Percentiles rank a stretch among this genome's conserved stretches.
Evolutionary conservation across 2,329 filamentous ascomycete genomes (phyloP).

Genomic region (Diaporthe citrichinensis): DNA sequence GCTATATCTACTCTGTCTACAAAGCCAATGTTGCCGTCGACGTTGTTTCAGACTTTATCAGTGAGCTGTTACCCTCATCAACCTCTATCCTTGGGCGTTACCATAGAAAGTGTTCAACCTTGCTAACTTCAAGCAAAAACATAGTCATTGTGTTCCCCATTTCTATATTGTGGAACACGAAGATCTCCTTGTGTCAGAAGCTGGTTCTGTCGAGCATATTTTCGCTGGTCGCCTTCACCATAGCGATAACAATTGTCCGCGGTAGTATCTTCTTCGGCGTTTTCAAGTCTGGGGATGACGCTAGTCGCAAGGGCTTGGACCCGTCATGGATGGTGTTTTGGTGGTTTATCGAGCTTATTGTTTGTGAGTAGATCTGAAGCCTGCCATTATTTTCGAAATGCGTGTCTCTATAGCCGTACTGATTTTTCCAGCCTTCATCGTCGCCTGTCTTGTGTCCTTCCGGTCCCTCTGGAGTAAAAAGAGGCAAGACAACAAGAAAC

Average conservation of each 20-base stretch:
- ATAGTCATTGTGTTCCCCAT: constrained; percentile 39
- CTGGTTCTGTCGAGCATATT: constrained; percentile 41
- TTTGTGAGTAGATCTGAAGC: constrained; percentile 2
- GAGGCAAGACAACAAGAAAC: not conserved
- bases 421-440: constrained; percentile 4
- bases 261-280: constrained; percentile 39
- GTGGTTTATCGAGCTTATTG: constrained; percentile 7
- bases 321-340: constrained; percentile 26
- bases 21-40: constrained; percentile 30
- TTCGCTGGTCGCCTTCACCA: constrained; percentile 40
- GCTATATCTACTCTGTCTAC: not conserved
- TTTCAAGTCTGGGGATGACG: not conserved
- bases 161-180: constrained; percentile 41
- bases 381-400: not conserved
- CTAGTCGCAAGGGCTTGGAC: not conserved
- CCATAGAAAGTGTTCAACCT: not conserved
- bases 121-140: not conserved
- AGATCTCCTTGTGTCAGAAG: constrained; percentile 41
- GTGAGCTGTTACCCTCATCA: constrained; percentile 24
- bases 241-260: constrained; percentile 43
- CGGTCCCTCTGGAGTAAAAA: constrained; percentile 20
- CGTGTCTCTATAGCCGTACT: not conserved
- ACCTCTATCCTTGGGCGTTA: not conserved
- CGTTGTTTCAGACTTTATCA: constrained; percentile 40
- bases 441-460: constrained; percentile 21